Evolutionary conservation across 2,329 filamentous ascomycete genomes (phyloP).

Genomic region (Sporothrix luriei): DNA sequence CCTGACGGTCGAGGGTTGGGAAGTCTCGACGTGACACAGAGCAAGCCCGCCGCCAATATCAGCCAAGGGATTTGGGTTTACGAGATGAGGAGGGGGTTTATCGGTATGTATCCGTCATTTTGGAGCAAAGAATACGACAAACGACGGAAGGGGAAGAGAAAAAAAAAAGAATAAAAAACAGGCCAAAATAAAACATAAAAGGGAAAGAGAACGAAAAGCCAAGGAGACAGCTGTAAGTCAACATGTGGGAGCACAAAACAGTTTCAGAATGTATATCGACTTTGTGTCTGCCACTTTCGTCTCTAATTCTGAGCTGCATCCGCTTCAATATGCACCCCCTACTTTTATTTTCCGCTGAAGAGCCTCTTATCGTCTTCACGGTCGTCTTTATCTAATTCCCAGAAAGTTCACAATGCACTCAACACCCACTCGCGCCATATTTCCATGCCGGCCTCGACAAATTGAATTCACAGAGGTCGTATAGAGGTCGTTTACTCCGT

Average conservation of each 20-base stretch:
- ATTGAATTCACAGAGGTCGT: neutral
- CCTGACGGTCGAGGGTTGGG: neutral
- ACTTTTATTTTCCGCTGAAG: neutral
- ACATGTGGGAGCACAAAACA: constrained; percentile 18
- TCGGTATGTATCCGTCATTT: constrained; percentile 8
- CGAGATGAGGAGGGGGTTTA: neutral
- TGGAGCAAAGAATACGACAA: neutral
- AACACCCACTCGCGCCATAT: neutral
- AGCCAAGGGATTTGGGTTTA: neutral
- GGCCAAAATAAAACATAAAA: neutral
- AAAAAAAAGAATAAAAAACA: neutral
- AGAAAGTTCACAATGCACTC: neutral
- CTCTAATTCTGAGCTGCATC: neutral
- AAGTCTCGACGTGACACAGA: neutral
- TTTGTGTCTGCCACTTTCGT: neutral
- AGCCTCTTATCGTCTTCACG: neutral
- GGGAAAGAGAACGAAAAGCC: neutral
- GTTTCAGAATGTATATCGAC: constrained; percentile 5
- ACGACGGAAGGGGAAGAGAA: neutral
- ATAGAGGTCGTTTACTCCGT: neutral
- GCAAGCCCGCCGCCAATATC: neutral
- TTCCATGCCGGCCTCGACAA: neutral
- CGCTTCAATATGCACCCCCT: neutral
- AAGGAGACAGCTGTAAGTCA: neutral
- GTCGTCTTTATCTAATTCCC: neutral